phyloP scores from a whole-genome alignment of 257 asterid species.

The Petrea volubilis region DNA sequence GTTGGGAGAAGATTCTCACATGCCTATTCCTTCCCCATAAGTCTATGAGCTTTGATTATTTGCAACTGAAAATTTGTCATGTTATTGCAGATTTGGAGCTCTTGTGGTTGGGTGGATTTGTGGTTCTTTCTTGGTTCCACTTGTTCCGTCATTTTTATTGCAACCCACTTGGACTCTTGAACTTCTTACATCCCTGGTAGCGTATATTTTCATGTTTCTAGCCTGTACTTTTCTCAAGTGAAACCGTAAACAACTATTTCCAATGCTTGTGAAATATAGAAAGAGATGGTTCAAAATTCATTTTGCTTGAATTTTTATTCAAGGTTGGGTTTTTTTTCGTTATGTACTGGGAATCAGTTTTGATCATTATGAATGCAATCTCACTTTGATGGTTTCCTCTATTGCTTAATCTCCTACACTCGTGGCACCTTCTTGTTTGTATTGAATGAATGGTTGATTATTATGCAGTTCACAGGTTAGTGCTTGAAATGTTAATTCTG shows the following conservation, averaged over 20 bases:
- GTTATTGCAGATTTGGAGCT: slow-evolving; percentile 67
- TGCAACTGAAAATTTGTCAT: neutral
- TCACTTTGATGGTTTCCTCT: neutral
- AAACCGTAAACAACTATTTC: slow-evolving; percentile 21
- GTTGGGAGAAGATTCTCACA: neutral
- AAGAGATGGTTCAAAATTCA: too few relatives aligned
- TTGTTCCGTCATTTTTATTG: slow-evolving; percentile 52
- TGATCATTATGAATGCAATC: neutral
- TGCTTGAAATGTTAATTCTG: too few relatives aligned
- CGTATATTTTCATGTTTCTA: slow-evolving; percentile 52
- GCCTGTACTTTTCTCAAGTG: slow-evolving; percentile 74
- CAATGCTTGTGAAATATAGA: too few relatives aligned
- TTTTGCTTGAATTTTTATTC: slow-evolving; percentile 1
- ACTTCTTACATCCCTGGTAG: slow-evolving; percentile 67
- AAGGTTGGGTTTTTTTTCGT: neutral
- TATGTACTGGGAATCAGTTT: neutral
- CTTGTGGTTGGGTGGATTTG: slow-evolving; percentile 79
- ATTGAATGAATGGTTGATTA: too few relatives aligned
- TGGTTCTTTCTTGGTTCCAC: slow-evolving; percentile 64
- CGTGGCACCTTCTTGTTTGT: too few relatives aligned
- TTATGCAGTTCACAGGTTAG: too few relatives aligned
- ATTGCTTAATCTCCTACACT: too few relatives aligned
- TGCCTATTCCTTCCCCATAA: neutral
- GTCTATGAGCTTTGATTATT: slow-evolving; percentile 19
- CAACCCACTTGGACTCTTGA: slow-evolving; percentile 71